Evolutionary conservation across 2,329 filamentous ascomycete species (phyloP).

Genomic region (Fusarium gaditjirri): DNA sequence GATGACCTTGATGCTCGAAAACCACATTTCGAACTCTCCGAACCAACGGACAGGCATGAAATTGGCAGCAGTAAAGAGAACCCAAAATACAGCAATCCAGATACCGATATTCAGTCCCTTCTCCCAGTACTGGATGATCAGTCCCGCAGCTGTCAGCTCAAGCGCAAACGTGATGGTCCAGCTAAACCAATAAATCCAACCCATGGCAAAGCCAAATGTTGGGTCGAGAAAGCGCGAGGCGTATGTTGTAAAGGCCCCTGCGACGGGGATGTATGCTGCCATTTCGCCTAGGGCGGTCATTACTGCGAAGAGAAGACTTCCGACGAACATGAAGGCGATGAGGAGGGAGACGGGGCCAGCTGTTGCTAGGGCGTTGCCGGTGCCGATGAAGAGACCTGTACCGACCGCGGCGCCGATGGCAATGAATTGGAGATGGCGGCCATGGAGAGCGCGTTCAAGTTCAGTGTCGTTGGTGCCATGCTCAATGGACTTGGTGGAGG

Average conservation of each 20-base stretch:
- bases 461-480: conserved; percentile 57
- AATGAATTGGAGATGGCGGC: conserved; percentile 70
- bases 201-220: conserved; percentile 65
- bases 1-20: conserved; percentile 68
- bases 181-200: conserved; percentile 72
- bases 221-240: conserved; percentile 63
- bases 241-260: conserved; percentile 66
- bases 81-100: conserved; percentile 68
- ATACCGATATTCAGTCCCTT: conserved; percentile 62
- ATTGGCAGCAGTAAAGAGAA: conserved; percentile 66
- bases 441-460: conserved; percentile 67
- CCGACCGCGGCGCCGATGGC: conserved; percentile 64
- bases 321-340: conserved; percentile 26
- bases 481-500: conserved; percentile 38
- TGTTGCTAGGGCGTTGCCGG: conserved; percentile 15
- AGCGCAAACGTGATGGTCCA: conserved; percentile 68
- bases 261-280: conserved; percentile 64
- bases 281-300: conserved; percentile 61
- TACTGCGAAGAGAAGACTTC: conserved; percentile 9
- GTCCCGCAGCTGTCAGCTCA: conserved; percentile 66
- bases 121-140: conserved; percentile 71
- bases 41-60: conserved; percentile 67
- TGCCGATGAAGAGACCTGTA: conserved; percentile 68
- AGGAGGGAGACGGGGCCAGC: conserved; percentile 24
- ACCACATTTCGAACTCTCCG: conserved; percentile 71